These are phyloP conservation scores for Geum urbanum DNA, from an alignment of 306 rosid species.

Conservation along the genomic window DNA sequence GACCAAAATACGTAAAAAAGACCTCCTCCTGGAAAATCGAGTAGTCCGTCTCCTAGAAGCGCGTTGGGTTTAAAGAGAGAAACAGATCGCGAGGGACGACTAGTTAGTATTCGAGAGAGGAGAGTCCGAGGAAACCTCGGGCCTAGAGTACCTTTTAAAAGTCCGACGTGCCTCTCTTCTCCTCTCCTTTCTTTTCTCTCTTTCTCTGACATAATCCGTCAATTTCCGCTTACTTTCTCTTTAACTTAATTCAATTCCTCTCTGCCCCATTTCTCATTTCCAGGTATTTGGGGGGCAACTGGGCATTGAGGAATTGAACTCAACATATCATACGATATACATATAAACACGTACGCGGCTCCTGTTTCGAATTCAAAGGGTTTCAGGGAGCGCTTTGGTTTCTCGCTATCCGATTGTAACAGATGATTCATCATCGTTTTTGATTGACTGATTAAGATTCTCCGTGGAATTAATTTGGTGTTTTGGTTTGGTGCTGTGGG, in stretches of 20 bases:
- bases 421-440: neutral
- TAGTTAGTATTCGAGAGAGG: neutral
- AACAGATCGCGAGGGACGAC: neutral
- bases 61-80: neutral
- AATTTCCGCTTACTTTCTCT: conserved; percentile 14
- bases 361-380: neutral
- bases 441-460: neutral
- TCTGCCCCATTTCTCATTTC: neutral
- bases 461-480: neutral
- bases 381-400: too few species aligned
- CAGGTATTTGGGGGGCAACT: neutral
- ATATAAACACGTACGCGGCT: neutral
- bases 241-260: conserved; percentile 1
- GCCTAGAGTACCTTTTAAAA: conserved; percentile 10
- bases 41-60: neutral
- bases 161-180: conserved; percentile 37
- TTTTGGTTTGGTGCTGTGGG: conserved; percentile 8
- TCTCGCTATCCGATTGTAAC: too few species aligned
- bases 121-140: conserved; percentile 28
- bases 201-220: neutral
- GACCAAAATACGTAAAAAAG: neutral
- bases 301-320: neutral
- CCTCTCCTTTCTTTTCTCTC: conserved; percentile 2
- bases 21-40: neutral
- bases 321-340: neutral